Percentiles rank a stretch among this genome's conserved stretches.
phyloP scores from a whole-genome alignment of 129 eudicot genomes.

The Flaveria robusta region DNA sequence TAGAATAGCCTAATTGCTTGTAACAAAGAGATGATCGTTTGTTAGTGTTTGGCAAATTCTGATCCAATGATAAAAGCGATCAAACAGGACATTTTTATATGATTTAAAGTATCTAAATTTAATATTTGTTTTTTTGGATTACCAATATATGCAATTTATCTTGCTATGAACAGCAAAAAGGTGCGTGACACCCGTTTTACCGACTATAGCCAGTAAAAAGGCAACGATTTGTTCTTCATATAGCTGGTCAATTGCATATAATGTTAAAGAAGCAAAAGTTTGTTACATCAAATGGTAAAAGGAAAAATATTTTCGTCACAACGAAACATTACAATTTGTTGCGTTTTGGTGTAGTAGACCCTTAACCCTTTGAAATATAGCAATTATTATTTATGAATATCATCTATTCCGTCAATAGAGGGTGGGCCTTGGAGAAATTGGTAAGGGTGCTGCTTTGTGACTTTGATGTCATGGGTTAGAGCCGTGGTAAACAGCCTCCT shows the following conservation, averaged over 20 bases:
- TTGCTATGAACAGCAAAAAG: not conserved
- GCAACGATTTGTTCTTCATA: not conserved
- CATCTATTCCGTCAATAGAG: no score
- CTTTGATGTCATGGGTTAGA: no score
- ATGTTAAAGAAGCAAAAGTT: not conserved
- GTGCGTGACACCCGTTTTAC: not conserved
- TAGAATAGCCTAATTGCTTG: not conserved
- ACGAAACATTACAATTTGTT: not conserved
- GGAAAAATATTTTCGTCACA: not conserved
- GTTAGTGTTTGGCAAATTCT: not conserved
- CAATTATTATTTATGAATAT: no score
- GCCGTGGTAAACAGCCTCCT: no score
- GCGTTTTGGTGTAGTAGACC: not conserved
- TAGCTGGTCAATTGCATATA: not conserved
- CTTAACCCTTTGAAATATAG: not conserved
- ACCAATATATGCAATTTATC: not conserved
- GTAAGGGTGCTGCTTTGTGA: no score
- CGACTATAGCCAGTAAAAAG: not conserved
- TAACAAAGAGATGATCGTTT: not conserved
- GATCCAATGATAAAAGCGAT: not conserved
- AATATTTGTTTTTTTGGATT: not conserved
- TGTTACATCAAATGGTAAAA: not conserved
- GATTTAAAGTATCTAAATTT: not conserved
- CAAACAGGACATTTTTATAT: not conserved
- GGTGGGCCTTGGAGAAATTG: no score